A percentile compares a stretch with the other conserved stretches of the same genome.
Evolutionary conservation across 208 protist genomes (phyloP).

Genomic region (Leptomonas pyrrhocoris): DNA sequence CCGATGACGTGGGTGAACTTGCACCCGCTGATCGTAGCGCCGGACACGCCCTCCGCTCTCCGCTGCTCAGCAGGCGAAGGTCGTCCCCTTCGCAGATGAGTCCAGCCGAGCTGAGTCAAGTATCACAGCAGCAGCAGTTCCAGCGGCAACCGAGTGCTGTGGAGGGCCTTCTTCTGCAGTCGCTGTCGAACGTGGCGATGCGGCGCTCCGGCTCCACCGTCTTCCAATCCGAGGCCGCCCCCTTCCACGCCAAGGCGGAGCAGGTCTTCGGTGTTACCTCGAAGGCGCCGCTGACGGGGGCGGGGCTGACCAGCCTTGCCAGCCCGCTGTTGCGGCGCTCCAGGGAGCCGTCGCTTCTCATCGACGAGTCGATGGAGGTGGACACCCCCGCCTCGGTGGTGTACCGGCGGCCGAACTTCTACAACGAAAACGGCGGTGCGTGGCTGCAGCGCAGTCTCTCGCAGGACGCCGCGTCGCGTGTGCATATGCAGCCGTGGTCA

Average conservation of each 20-base stretch:
- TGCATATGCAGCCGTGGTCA: background rate
- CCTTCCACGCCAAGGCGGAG: background rate
- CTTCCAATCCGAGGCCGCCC: too few relatives aligned
- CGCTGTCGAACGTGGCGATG: conserved; percentile 13
- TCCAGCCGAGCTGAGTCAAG: too few relatives aligned
- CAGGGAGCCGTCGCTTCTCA: conserved; percentile 15
- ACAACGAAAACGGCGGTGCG: conserved; percentile 20
- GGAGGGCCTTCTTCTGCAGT: conserved; percentile 19
- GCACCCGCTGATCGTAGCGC: background rate
- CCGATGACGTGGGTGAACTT: background rate
- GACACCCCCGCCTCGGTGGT: background rate
- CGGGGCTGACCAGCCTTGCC: conserved; percentile 23
- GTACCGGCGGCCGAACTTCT: conserved; percentile 4
- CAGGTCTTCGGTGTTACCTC: background rate
- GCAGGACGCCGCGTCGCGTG: background rate
- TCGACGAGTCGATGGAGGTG: background rate
- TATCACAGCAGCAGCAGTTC: background rate
- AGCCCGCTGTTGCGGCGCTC: conserved; percentile 7
- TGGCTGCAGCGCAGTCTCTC: conserved; percentile 18
- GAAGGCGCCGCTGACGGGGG: background rate
- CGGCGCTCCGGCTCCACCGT: conserved; percentile 15
- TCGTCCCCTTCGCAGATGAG: background rate
- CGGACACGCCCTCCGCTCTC: background rate
- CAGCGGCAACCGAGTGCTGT: conserved; percentile 12
- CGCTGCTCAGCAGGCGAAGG: background rate